phyloP scores from a whole-genome alignment of 2,329 filamentous ascomycete species.

The Microascus cirrosus region DNA sequence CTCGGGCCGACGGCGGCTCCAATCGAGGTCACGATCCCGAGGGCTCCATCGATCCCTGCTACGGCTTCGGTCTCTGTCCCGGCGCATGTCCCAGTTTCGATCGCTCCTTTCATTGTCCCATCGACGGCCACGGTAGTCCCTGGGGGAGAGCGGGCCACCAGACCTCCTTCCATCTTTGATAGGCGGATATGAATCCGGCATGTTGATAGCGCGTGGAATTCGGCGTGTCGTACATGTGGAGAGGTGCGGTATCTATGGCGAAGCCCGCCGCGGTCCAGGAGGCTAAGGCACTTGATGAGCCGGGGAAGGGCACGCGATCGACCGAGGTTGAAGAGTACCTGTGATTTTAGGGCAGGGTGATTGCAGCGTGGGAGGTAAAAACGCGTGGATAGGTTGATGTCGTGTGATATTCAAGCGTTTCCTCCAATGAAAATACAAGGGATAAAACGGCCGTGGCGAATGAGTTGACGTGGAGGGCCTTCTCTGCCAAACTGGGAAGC shows the following conservation, averaged over 20 bases:
- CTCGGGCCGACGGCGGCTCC: not conserved
- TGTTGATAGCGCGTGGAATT: not conserved
- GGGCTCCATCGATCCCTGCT: not conserved
- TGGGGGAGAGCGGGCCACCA: not conserved
- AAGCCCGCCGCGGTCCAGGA: not conserved
- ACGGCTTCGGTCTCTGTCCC: not conserved
- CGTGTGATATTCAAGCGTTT: not conserved
- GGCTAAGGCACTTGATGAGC: not conserved
- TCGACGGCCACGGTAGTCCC: slow-evolving; percentile 2
- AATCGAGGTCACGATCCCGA: not conserved
- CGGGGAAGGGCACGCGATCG: not conserved
- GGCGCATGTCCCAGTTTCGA: not conserved
- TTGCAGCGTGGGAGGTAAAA: not conserved
- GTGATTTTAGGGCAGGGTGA: not conserved
- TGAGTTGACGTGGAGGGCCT: too few relatives aligned
- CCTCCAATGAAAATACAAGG: too few relatives aligned
- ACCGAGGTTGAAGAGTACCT: not conserved
- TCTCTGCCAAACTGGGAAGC: too few relatives aligned
- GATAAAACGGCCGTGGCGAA: too few relatives aligned
- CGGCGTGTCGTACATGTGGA: not conserved
- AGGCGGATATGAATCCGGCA: not conserved
- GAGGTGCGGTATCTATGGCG: not conserved
- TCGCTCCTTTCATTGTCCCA: slow-evolving; percentile 2
- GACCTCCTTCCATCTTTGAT: not conserved
- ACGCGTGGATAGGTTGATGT: not conserved